Base-by-base conservation (phyloP, 148 eudicot species). In the Spergularia bocconei region DNA sequence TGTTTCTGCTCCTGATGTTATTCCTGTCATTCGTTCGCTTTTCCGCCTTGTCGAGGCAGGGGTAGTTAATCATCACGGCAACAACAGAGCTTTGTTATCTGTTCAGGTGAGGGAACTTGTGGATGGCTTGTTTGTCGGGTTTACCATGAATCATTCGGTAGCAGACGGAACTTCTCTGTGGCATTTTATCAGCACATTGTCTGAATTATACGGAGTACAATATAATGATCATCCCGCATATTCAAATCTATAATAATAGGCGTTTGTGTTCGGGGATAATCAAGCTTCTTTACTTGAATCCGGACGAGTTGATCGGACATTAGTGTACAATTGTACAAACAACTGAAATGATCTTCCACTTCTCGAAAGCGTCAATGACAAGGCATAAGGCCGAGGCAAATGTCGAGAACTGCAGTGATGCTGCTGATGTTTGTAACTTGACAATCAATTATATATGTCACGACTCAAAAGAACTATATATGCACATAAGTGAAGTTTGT, bases 121-220 rank as follows among this genome's bases (percentile, higher is more conserved):
- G 11, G 74, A 79, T 61, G 82, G 74, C 4, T 13, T 79, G 50
- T 79, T 73, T 16, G 74, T 79, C 0, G 78, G 82, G 7, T 74
- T 64, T 54, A 47, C 69, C 20, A 58, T 79, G 73, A 79, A 74
- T 52, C 82, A 74, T 51, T 11, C 55, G 0, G 12, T 67, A 33
- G 62, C 55, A 9, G 82, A 79, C 21, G 82, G 73, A 2, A 51
- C 69, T 11, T 47, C 78, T n/a, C n/a, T 63, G 36, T 74, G 73
- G 54, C 69, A 74, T 38, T 79, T 79, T 10, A 11, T 76, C 58
- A 75, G 47, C 33, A 9, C 47, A 0, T 60, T 75, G 41, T 79
- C 78, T 0, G 25, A 74, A 12, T 67, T 74, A 33, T 52, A 3
- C 36, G 3, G n/a, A n/a, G 3, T 29, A 29, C 10, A 19, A 23